These are phyloP conservation scores for Fonsecaea pedrosoi DNA, from an alignment of 2,329 filamentous ascomycete species.

Conservation along the genomic window DNA sequence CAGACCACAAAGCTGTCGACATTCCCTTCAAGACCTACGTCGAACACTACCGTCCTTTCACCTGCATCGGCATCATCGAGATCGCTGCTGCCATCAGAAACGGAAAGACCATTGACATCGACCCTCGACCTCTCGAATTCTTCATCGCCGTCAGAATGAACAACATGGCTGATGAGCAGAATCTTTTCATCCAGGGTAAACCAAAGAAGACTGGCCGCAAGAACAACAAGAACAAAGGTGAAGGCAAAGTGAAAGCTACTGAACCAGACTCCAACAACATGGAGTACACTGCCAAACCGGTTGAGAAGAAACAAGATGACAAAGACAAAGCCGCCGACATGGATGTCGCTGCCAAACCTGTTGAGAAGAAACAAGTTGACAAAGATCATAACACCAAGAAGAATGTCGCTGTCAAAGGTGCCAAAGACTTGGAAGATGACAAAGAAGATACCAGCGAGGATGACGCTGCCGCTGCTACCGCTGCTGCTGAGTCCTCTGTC, in stretches of 20 bases:
- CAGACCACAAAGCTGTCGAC: conserved; percentile 5
- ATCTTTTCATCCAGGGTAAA: conserved; percentile 3
- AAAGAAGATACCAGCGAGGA: background rate
- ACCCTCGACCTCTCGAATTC: background rate
- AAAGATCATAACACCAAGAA: background rate
- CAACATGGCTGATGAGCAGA: background rate
- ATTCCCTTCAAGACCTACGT: background rate
- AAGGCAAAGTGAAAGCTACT: conserved; percentile 1
- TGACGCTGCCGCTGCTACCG: background rate
- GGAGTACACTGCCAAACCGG: background rate
- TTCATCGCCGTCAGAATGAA: background rate
- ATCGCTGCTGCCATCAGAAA: conserved; percentile 12
- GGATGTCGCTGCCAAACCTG: background rate
- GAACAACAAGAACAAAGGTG: background rate
- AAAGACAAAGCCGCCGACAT: background rate
- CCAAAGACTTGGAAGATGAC: background rate
- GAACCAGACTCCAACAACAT: background rate
- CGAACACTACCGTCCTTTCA: background rate
- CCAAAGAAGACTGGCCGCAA: conserved; percentile 1
- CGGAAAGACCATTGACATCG: background rate
- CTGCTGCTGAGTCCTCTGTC: background rate
- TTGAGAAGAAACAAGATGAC: background rate
- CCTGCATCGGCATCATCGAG: conserved; percentile 11
- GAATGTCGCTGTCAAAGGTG: background rate
- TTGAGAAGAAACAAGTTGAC: background rate